phyloP scores from a whole-genome alignment of 2,329 filamentous ascomycete genomes.

The Camillea tinctor region DNA sequence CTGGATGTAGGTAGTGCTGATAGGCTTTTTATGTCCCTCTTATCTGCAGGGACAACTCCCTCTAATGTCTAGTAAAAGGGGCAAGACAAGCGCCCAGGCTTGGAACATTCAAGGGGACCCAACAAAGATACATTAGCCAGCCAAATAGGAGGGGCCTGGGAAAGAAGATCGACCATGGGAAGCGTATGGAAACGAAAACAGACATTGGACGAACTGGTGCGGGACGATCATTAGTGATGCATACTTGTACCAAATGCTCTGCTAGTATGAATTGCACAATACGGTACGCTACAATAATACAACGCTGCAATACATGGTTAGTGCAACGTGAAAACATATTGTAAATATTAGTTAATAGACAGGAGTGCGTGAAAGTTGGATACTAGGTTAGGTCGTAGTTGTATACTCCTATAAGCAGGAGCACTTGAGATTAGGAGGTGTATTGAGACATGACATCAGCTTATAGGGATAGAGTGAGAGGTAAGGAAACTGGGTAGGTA shows the following conservation, averaged over 20 bases:
- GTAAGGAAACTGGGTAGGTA: too few species aligned
- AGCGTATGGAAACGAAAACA: neutral
- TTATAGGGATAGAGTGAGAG: too few species aligned
- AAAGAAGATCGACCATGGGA: neutral
- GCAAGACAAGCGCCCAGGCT: neutral
- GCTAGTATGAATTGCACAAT: too few species aligned
- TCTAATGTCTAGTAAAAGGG: neutral
- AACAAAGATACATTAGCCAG: neutral
- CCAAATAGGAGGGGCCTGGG: neutral
- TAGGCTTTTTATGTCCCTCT: neutral
- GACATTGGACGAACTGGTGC: neutral
- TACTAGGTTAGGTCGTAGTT: too few species aligned
- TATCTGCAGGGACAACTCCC: neutral
- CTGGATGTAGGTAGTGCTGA: neutral
- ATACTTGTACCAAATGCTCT: neutral
- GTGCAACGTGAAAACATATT: too few species aligned
- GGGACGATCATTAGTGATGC: neutral
- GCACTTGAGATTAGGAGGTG: too few species aligned
- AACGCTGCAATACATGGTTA: too few species aligned
- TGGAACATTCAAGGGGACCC: neutral
- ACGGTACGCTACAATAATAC: too few species aligned
- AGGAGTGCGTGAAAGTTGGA: too few species aligned
- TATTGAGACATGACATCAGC: too few species aligned
- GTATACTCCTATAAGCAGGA: too few species aligned
- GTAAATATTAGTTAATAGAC: too few species aligned